Evolutionary conservation across 2,329 filamentous ascomycete genomes (phyloP).

Genomic region (Cladosporium sp.): DNA sequence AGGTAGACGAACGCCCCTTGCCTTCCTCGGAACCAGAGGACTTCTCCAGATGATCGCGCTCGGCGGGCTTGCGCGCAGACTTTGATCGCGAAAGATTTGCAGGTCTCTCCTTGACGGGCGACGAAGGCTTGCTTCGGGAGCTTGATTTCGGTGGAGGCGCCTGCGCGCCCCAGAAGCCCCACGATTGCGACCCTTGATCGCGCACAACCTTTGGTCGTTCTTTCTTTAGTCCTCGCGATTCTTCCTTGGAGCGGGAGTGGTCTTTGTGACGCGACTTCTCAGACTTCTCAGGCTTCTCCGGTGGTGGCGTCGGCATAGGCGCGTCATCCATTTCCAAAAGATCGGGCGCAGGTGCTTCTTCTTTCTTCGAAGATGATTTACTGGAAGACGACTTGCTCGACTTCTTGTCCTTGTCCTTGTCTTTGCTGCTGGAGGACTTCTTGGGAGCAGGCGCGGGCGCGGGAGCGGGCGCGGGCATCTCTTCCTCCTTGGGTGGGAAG

Average conservation of each 20-base stretch:
- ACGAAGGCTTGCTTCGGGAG: conserved; percentile 46
- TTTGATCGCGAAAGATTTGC: conserved; percentile 51
- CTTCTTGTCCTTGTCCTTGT: conserved; percentile 32
- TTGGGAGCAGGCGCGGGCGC: conserved; percentile 14
- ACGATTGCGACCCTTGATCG: conserved; percentile 56
- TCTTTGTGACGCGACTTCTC: conserved; percentile 12
- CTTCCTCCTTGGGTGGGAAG: conserved; percentile 16
- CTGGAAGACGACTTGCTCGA: conserved; percentile 23
- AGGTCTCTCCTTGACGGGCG: conserved; percentile 37
- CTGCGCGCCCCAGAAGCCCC: conserved; percentile 68
- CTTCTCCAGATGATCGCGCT: conserved; percentile 52
- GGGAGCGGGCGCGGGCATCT: conserved; percentile 15
- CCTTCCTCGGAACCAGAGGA: conserved; percentile 70
- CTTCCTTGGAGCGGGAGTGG: conserved; percentile 33
- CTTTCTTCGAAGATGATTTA: not conserved
- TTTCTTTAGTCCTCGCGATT: conserved; percentile 56
- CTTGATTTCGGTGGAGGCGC: conserved; percentile 28
- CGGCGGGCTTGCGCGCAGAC: conserved; percentile 50
- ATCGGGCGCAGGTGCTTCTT: conserved; percentile 20
- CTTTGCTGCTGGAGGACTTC: conserved; percentile 24
- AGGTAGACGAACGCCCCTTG: conserved; percentile 49
- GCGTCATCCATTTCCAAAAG: conserved; percentile 30
- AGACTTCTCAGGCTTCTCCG: conserved; percentile 32
- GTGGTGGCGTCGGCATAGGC: conserved; percentile 45
- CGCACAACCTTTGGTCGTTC: conserved; percentile 74